phyloP scores from a whole-genome alignment of 371 early-diverging fungal genomes.

The Circinella minor region DNA sequence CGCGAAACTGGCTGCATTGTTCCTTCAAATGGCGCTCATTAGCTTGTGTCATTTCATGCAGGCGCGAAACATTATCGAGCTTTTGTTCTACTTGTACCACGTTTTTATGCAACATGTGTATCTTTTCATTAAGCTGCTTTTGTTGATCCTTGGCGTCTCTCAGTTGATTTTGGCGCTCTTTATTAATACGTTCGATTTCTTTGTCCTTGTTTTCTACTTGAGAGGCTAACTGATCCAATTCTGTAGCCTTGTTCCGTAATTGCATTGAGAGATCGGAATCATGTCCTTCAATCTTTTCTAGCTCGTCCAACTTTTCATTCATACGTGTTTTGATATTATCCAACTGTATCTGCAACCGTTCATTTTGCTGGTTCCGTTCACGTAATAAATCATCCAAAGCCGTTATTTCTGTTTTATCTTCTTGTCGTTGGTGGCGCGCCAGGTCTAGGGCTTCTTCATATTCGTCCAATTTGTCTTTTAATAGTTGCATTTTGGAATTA shows the following conservation, averaged over 20 bases:
- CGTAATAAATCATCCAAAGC: neutral
- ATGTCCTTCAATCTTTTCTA: neutral
- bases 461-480: neutral
- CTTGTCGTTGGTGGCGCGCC: neutral
- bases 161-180: neutral
- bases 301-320: neutral
- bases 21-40: neutral
- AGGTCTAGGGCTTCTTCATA: neutral
- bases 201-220: neutral
- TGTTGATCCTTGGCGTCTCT: neutral
- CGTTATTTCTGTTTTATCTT: neutral
- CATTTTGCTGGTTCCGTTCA: neutral
- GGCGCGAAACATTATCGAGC: neutral
- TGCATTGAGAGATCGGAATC: neutral
- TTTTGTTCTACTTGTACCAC: slow-evolving; percentile 27
- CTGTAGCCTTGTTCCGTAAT: neutral
- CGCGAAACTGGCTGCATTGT: neutral
- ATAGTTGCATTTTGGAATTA: neutral
- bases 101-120: slow-evolving; percentile 39
- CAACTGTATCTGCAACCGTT: neutral
- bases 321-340: neutral
- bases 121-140: slow-evolving; percentile 32
- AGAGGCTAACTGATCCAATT: neutral
- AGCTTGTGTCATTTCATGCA: neutral
- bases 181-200: neutral